Evolutionary conservation across 176 grass and related monocot genomes (phyloP), one percentile per base, ranked within the genome.

Genomic region (Oryza glumipatula): DNA sequence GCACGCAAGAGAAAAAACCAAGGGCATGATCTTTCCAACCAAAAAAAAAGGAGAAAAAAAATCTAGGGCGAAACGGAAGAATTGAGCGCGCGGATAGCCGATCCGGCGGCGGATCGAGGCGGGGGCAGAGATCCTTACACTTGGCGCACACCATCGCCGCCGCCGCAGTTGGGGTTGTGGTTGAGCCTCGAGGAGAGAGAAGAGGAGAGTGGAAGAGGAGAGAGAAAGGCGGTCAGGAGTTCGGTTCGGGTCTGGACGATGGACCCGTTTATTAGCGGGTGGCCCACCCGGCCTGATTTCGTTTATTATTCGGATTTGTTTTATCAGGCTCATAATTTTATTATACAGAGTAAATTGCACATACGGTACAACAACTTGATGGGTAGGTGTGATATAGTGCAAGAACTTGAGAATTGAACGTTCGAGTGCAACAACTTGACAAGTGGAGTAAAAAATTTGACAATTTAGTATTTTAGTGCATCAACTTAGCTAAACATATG

Each of bases 121-220:
- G 6, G 11, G 70, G 1, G 52, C 5, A 33, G 24, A 32, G 51
- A 11, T 8, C 9, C 81, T 65, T 88, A 91, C 89, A 91, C 85
- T 91, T 91, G 11, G 81, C 35, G 82, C 89, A 91, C 65, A 91
- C 89, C 85, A 91, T 91, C 43, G 33, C 28, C 12, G 65, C 51
- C 16, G 70, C 39, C 7, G 39, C 39, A 41, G 15, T 68, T 44
- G 85, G 70, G 60, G 17, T 54, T 75, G 33, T 33, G 13, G 10
- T 30, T 14, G 3, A 28, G 28, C 26, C 26, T 26, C 26, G 26
- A 3, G 9, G 56, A 16, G 5, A 7, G 5, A 1, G 15, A 41
- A 66, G 16, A 16, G 12, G 5, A 66, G 16, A 16, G 12, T 1
- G 15, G 54, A 66, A 21, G n/a, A 11, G 78, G 4, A 7, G 26